Base-by-base conservation (phyloP, 2,329 filamentous ascomycete genomes). In the Ophiostoma australiae region DNA sequence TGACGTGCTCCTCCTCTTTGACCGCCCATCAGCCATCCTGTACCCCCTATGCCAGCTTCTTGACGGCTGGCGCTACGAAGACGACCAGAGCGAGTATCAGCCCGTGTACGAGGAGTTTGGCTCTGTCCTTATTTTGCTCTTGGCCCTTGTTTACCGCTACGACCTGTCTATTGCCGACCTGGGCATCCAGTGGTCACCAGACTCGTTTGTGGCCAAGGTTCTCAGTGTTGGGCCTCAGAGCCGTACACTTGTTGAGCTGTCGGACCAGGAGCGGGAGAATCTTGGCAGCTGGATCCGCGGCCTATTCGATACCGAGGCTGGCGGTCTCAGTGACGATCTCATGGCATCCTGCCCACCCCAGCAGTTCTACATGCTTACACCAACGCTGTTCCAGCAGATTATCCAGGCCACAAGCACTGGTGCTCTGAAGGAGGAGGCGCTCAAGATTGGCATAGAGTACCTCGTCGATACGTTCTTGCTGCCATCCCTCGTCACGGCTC, bases 41-140 rank as follows among this genome's bases (percentile, higher is more conserved):
- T 87, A 88, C 68, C 92, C 92, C 1, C 80, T 95, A 0, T 94
- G 91, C 77, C 87, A 89, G 31, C 82, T 94, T 13, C 82, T 96
- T 15, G 91, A 95, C 75, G 87, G 87, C 73, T 95, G 92, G 92
- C 84, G 86, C 23, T 92, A 94, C 75, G 92, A 94, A 55, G 91
- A 93, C 73, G 70, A 94, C 75, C 91, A 94, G 79, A 89, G 88
- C 70, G 92, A 95, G 77, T 93, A 93, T 75, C 92, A 94, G 77
- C 91, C 91, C 0, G 88, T 93, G 0, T 95, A 95, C 75, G 92
- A 95, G 76, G 92, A 96, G 75, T 95, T 94, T 74, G 91, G 91
- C 0, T 88, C 90, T 0, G 89, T 94, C 20, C 80, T 95, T 8
- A 84, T 95, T 1, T 82, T 95, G 2, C 84, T 93, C 0, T 80